Percentiles rank a stretch among this genome's conserved stretches.
Evolutionary conservation across 164 flowering plant species (phyloP).

Genomic region (Chimonanthus salicifolius): DNA sequence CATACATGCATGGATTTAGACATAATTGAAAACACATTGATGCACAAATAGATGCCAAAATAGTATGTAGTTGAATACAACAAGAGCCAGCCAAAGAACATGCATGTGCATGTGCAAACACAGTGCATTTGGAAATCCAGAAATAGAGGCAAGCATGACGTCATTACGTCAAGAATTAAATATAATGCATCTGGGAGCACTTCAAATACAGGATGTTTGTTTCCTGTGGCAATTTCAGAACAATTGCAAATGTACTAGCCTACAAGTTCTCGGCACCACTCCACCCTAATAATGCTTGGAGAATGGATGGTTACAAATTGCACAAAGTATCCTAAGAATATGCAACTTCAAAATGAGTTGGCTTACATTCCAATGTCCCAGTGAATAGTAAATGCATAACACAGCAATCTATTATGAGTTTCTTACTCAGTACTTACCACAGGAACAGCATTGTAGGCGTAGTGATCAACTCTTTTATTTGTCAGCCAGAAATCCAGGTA

Average conservation of each 20-base stretch:
- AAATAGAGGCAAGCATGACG: neutral
- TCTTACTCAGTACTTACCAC: conserved; percentile 38
- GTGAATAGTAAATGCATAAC: neutral
- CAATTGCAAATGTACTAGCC: neutral
- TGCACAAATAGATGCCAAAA: neutral
- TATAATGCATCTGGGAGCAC: neutral
- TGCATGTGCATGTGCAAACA: neutral
- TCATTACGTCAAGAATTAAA: neutral
- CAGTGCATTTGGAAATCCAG: neutral
- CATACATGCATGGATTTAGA: neutral
- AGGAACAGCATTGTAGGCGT: conserved; percentile 33
- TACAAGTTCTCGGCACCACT: neutral
- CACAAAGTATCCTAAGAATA: neutral
- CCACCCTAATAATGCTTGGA: neutral
- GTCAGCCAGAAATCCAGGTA: conserved; percentile 83
- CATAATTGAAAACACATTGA: neutral
- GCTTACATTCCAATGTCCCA: neutral
- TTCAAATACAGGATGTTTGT: neutral
- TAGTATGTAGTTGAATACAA: neutral
- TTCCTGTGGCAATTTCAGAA: neutral
- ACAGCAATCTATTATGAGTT: neutral
- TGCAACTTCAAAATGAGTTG: too few species aligned
- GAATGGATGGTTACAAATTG: neutral
- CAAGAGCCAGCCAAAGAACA: too few species aligned
- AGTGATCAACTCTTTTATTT: conserved; percentile 51